Base-by-base conservation (phyloP, 495 filamentous ascomycete species). In the Tuber brumale region DNA sequence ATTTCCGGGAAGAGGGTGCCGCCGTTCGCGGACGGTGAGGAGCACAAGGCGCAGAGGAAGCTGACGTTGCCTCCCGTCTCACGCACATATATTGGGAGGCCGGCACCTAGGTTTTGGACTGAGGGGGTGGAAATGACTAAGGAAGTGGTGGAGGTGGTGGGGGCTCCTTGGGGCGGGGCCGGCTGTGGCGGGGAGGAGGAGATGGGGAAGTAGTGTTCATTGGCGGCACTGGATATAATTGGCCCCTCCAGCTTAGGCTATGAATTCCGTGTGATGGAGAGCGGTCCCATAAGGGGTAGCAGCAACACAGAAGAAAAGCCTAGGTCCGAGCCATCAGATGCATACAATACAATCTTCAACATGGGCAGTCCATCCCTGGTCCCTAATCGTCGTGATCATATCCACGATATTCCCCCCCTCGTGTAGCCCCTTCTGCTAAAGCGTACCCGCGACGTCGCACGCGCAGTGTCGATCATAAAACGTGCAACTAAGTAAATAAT, bases 181-280 rank as follows among this genome's bases (percentile, higher is more conserved):
- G 44, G 48, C 12, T 19, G 44, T 6, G 27, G 72, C 19, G 9
- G 19, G 7, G 43, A 2, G 7, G 66, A 66, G 8, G 74, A 77
- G 46, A 80, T 82, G 51, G 19, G 31, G 72, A 23, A 27, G 9
- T 4, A 41, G 2, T 46, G 16, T 14, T 84, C 87, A 57, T 89
- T 93, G 27, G 89, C 89, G 0, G 94, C 94, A 0, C 90, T 97
- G 16, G 94, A 97, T 80, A 94, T 97, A 74, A 95, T 97, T 77
- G 94, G 94, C 12, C 83, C 90, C 8, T 91, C 93, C 0, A 93
- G 93, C 1, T 88, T 97, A 80, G 94, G 93, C 0, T 88, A 89
- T 39, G 92, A 97, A 72, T 97, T 97, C 80, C 85, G 87, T 44
- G 89, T 93, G 2, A 86, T 97, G 72, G 80, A 89, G 37, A 86